Conservation (phyloP, 768 basidiomycete species). For the Baorangia bicolor region DNA sequence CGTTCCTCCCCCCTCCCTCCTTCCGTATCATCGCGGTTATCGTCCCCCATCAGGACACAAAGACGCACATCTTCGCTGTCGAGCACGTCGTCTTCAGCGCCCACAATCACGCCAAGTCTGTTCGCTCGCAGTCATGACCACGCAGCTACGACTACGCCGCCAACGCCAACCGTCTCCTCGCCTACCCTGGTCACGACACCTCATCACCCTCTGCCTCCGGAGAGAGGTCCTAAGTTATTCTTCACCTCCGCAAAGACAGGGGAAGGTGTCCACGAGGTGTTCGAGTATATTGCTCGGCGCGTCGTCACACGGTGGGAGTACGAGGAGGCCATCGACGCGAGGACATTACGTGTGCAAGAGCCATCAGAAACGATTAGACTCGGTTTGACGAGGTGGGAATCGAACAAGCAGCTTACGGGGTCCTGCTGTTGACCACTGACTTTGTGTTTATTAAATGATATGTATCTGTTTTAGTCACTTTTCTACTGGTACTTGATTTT, state of each 20-base stretch:
- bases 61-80: constrained; percentile 41
- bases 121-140: constrained; percentile 39
- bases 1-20: constrained; percentile 54
- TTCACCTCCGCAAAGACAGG: constrained; percentile 81
- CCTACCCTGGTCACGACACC: constrained; percentile 13
- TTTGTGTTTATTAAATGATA: constrained; percentile 25
- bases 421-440: constrained; percentile 20
- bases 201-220: constrained; percentile 31
- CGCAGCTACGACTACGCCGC: constrained; percentile 8
- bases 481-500: background rate
- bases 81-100: constrained; percentile 38
- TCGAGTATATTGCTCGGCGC: constrained; percentile 68
- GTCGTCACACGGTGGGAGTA: constrained; percentile 66
- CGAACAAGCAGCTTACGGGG: constrained; percentile 5
- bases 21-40: constrained; percentile 28
- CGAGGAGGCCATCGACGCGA: constrained; percentile 55
- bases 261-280: constrained; percentile 67
- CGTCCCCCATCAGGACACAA: constrained; percentile 27
- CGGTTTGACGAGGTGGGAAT: constrained; percentile 17
- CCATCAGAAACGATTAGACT: constrained; percentile 40
- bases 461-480: constrained; percentile 3
- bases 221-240: constrained; percentile 62
- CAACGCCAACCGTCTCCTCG: constrained; percentile 17
- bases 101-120: constrained; percentile 60
- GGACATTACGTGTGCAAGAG: constrained; percentile 41